Percentiles rank a stretch among this genome's conserved stretches.
These are phyloP conservation scores for Actinomortierella wolfii DNA, from an alignment of 371 early-diverging fungal genomes.

Conservation along the genomic window DNA sequence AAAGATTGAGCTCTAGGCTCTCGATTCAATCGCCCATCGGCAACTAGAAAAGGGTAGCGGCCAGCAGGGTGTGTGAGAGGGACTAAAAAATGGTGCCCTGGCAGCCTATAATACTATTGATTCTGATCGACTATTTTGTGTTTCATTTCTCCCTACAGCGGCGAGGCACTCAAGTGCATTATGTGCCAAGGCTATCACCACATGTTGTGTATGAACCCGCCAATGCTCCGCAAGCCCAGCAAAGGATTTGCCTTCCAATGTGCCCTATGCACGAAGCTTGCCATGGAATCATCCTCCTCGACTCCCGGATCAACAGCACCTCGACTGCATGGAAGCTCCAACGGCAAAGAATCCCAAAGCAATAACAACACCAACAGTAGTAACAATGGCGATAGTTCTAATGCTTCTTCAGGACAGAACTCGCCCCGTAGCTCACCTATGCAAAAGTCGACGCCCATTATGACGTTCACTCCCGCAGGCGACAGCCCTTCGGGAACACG, in stretches of 20 bases:
- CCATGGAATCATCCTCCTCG: slow-evolving; percentile 22
- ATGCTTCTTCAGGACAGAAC: slow-evolving; percentile 33
- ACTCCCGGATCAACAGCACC: slow-evolving; percentile 18
- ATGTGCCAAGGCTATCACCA: slow-evolving; percentile 76
- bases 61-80: too few species aligned
- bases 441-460: slow-evolving; percentile 21
- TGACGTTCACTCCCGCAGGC: slow-evolving; percentile 15
- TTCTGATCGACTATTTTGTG: background rate
- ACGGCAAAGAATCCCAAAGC: too few species aligned
- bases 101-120: too few species aligned
- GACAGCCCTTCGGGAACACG: background rate
- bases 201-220: slow-evolving; percentile 79
- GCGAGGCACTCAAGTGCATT: slow-evolving; percentile 69
- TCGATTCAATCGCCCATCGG: too few species aligned
- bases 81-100: too few species aligned
- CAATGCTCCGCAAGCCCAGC: slow-evolving; percentile 70
- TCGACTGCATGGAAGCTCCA: background rate
- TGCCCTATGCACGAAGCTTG: slow-evolving; percentile 61
- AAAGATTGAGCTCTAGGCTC: too few species aligned
- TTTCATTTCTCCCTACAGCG: slow-evolving; percentile 12
- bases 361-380: background rate
- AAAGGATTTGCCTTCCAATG: slow-evolving; percentile 88
- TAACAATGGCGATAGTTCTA: slow-evolving; percentile 7
- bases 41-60: too few species aligned
- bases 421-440: slow-evolving; percentile 42